A percentile compares a stretch with the other conserved stretches of the same genome.
These are phyloP conservation scores for Haemoproteus tartakovskyi DNA, from an alignment of 169 alveolate species.

Conservation along the genomic window DNA sequence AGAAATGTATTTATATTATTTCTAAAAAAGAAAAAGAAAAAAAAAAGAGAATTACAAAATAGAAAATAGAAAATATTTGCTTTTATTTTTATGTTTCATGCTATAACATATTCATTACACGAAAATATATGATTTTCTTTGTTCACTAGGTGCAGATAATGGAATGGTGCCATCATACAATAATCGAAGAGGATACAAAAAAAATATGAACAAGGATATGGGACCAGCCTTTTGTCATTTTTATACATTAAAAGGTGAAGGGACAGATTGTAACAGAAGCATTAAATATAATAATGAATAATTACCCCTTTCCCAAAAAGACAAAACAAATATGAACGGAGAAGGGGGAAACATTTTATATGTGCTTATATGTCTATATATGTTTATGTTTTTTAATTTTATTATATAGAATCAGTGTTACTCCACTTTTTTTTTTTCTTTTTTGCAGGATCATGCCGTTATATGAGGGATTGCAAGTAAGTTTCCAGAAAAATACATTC, in stretches of 20 bases:
- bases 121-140: no score
- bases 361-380: background rate
- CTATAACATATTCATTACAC: conserved; percentile 27
- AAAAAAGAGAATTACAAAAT: no score
- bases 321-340: no score
- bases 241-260: conserved; percentile 62
- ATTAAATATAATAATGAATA: no score
- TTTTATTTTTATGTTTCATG: background rate
- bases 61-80: no score
- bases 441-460: conserved; percentile 65
- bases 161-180: conserved; percentile 19
- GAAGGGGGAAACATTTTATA: no score
- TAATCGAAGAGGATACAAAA: conserved; percentile 23
- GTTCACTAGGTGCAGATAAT: conserved; percentile 21
- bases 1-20: no score
- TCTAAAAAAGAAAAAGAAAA: no score
- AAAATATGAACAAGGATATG: conserved; percentile 29
- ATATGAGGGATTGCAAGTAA: conserved; percentile 63
- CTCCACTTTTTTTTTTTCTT: background rate
- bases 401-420: no score
- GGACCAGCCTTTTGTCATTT: conserved; percentile 54
- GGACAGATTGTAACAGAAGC: no score
- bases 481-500: no score
- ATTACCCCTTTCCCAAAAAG: no score
- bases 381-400: background rate